Evolutionary conservation across 163 green algal species (phyloP).

Genomic region (Coccomyxa subellipsoidea): DNA sequence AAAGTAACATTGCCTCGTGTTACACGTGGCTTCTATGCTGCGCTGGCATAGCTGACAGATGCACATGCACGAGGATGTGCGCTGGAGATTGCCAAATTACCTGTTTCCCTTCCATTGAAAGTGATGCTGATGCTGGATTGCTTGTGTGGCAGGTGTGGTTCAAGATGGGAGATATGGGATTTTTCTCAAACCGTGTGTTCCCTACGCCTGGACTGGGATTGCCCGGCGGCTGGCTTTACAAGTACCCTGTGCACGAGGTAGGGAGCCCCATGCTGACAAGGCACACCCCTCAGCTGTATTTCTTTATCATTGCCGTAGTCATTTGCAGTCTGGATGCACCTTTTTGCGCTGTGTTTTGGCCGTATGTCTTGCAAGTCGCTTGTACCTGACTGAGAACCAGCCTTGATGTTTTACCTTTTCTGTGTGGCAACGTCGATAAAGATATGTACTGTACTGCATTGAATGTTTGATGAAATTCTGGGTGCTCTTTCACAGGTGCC

Average conservation of each 20-base stretch:
- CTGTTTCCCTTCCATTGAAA: neutral
- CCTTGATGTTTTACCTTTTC: too few relatives aligned
- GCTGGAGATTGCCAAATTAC: neutral
- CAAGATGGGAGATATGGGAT: neutral
- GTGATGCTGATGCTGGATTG: neutral
- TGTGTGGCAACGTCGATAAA: neutral
- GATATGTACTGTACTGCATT: neutral
- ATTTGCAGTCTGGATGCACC: too few relatives aligned
- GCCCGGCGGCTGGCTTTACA: neutral
- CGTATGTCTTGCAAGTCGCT: too few relatives aligned
- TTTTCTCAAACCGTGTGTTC: neutral
- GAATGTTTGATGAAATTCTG: neutral
- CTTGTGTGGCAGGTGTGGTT: neutral
- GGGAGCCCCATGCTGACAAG: too few relatives aligned
- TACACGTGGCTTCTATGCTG: too few relatives aligned
- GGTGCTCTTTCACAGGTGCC: neutral
- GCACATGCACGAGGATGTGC: too few relatives aligned
- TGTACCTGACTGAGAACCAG: too few relatives aligned
- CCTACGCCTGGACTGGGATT: neutral
- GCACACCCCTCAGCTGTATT: too few relatives aligned
- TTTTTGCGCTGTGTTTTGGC: too few relatives aligned
- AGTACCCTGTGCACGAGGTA: slow-evolving; percentile 9
- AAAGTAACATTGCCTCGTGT: too few relatives aligned
- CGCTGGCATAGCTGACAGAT: too few relatives aligned
- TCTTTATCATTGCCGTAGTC: too few relatives aligned